Percentiles rank a stretch among this genome's conserved stretches.
phyloP scores from a whole-genome alignment of 768 basidiomycete species.

The Collybia mongolica region DNA sequence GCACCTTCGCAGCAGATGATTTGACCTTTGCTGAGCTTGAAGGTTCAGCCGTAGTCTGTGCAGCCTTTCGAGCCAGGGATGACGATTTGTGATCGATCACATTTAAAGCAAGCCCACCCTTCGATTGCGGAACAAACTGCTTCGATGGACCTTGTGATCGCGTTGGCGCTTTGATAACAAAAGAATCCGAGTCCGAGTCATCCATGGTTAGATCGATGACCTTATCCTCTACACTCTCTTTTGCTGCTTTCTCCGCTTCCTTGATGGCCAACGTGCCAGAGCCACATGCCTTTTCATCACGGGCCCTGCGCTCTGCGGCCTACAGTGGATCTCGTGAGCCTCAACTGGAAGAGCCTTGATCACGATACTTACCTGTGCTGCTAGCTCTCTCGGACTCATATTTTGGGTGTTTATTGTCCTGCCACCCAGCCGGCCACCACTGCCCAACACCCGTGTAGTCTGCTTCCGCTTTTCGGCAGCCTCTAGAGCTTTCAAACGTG shows the following conservation, averaged over 20 bases:
- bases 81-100: neutral
- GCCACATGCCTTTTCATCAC: slow-evolving; percentile 76
- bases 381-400: slow-evolving; percentile 67
- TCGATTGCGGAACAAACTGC: slow-evolving; percentile 10
- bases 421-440: slow-evolving; percentile 61
- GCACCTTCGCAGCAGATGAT: slow-evolving; percentile 2
- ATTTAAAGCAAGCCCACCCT: slow-evolving; percentile 7
- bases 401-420: slow-evolving; percentile 27
- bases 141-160: slow-evolving; percentile 20
- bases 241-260: slow-evolving; percentile 70
- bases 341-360: neutral
- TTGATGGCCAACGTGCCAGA: slow-evolving; percentile 52
- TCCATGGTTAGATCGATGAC: slow-evolving; percentile 61
- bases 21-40: neutral
- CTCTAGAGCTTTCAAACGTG: slow-evolving; percentile 65
- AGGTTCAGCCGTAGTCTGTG: neutral
- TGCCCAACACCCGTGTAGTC: slow-evolving; percentile 40
- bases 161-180: slow-evolving; percentile 29
- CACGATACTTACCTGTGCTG: slow-evolving; percentile 55
- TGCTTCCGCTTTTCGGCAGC: slow-evolving; percentile 76
- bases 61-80: neutral
- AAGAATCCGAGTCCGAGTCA: slow-evolving; percentile 34
- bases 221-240: slow-evolving; percentile 59
- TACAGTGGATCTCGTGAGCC: slow-evolving; percentile 26
- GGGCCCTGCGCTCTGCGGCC: slow-evolving; percentile 82